Evolutionary conservation across 139 green algal genomes (phyloP), one percentile per base, ranked within the genome.

Genomic region (Coccomyxa sp.): DNA sequence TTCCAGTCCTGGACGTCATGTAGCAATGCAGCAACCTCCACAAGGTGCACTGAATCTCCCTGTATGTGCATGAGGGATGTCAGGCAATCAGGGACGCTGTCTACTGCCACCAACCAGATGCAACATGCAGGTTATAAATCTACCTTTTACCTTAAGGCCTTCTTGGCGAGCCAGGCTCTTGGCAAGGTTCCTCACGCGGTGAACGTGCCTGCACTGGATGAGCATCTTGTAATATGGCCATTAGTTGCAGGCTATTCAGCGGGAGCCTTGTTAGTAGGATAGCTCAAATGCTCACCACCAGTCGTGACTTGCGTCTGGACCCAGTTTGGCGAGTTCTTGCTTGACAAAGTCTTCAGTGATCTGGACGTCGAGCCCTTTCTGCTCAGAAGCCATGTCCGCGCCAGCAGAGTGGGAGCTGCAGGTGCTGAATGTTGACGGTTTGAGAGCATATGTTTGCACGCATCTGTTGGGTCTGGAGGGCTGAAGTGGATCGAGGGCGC

Each of bases 1-100:
- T 93, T 93, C 78, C 83, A 87, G 68, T 93, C 89, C 2, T 40
- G 41, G 0, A 93, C 85, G n/a, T 94, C 90, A 76, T 94, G 90
- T 41, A 94, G 74, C 41, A 94, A 75, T 0, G 89, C 89, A 0
- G 82, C 89, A 33, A 94, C 70, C 75, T 94, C 89, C 9, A 93
- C 84, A 35, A 86, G 31, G 5, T 81, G 33, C 34, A 73, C 16
- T 8, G 73, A 40, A 9, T 78, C 77, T 2, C 24, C 39, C 41
- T 77, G 50, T n/a, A n/a, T n/a, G n/a, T n/a, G n/a, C n/a, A n/a
- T n/a, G n/a, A n/a, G n/a, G n/a, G n/a, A n/a, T n/a, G n/a, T n/a
- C n/a, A n/a, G n/a, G n/a, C n/a, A n/a, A n/a, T n/a, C n/a, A n/a
- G n/a, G n/a, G n/a, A n/a, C n/a, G n/a, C n/a, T n/a, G n/a, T n/a